phyloP scores from a whole-genome alignment of 306 rosid genomes.

The Castanea crenata region DNA sequence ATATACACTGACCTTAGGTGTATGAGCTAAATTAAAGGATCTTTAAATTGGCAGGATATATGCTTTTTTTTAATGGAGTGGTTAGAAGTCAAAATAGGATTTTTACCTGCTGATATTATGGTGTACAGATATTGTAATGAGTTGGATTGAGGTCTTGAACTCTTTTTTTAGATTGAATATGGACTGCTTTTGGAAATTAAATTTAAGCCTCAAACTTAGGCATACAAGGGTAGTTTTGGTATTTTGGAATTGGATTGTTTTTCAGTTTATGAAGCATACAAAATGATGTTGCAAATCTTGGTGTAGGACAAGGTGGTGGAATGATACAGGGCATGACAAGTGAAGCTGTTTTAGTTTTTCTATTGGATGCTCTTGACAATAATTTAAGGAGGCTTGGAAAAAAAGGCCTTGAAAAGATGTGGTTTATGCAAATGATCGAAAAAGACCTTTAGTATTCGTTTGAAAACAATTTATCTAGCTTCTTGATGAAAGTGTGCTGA shows the following conservation, averaged over 20 bases:
- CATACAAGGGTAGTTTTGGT: not conserved
- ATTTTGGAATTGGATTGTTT: not conserved
- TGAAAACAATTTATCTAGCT: too few relatives aligned
- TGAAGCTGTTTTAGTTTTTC: constrained; percentile 84
- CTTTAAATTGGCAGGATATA: not conserved
- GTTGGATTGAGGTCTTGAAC: not conserved
- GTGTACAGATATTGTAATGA: not conserved
- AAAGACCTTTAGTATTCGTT: too few relatives aligned
- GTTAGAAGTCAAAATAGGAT: not conserved
- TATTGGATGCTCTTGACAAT: constrained; percentile 87
- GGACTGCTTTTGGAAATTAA: not conserved
- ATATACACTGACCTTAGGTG: not conserved
- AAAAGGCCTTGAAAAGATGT: constrained; percentile 63
- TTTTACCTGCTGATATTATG: not conserved
- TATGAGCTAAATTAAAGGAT: not conserved
- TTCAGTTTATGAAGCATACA: constrained; percentile 9
- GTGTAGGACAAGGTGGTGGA: constrained; percentile 87
- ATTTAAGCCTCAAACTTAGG: not conserved
- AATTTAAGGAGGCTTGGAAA: constrained; percentile 53
- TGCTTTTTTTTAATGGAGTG: not conserved
- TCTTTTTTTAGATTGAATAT: not conserved
- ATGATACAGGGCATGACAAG: constrained; percentile 97
- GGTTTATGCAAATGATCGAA: constrained; percentile 77
- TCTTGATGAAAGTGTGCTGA: too few relatives aligned
- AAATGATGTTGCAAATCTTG: constrained; percentile 24